Evolutionary conservation across 208 protist genomes (phyloP).

Genomic region (Borovskyia barvae): DNA sequence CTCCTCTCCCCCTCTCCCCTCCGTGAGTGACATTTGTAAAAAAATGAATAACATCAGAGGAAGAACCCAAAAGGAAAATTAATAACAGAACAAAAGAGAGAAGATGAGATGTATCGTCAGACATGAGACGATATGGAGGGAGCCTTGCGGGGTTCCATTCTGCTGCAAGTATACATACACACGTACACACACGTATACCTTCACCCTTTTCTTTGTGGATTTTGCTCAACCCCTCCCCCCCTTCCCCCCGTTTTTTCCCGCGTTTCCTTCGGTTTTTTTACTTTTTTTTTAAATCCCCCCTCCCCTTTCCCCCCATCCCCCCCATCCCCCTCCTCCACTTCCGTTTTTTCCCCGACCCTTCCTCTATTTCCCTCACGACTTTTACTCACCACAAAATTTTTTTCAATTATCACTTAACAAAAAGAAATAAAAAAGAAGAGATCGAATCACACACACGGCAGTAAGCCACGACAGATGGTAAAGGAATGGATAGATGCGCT

Average conservation of each 20-base stretch:
- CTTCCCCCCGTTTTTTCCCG: neutral
- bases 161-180: neutral
- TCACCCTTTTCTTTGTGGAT: slow-evolving; percentile 11
- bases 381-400: neutral
- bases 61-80: no score
- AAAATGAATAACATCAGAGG: no score
- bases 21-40: neutral
- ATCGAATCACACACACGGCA: no score
- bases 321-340: no score
- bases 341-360: neutral
- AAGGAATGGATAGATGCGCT: no score
- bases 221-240: neutral
- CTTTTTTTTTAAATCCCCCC: neutral
- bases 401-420: neutral
- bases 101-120: no score
- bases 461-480: no score
- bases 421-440: no score
- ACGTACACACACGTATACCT: neutral
- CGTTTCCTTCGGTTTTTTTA: neutral
- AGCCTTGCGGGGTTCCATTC: no score
- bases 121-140: no score
- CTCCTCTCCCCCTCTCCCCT: neutral
- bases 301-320: neutral
- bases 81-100: no score
- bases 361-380: neutral